Base-by-base conservation (phyloP, 2,329 filamentous ascomycete species). In the Cladosporium sp. region DNA sequence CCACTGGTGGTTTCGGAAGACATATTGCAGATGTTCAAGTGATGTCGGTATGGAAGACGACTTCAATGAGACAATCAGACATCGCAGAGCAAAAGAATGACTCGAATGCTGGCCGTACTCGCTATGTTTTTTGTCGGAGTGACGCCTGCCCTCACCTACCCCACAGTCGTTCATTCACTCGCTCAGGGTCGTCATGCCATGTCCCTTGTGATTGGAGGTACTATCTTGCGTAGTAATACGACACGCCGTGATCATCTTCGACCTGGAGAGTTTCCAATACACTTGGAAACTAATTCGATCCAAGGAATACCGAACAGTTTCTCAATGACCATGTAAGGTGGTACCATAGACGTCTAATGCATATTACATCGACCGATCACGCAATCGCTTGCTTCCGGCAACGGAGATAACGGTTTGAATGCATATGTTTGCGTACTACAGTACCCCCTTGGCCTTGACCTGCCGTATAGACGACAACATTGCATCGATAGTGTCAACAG, bases 91-190 rank as follows among this genome's bases (percentile, higher is more conserved):
- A 6, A 28, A 18, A 54, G 26, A 16, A 51, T 51, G 43, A 49
- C 36, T 60, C 39, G 39, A 51, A 36, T 43, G 13, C 43, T 54
- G 13, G 51, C 51, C 51, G 16, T 54, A 26, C 28, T 16, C 21
- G 58, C 18, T 32, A 48, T 30, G 21, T 60, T 60, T 60, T 60
- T 60, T 60, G 30, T 21, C 13, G 58, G 46, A 54, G 51, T 54
- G 51, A 54, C 51, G 51, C 51, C 51, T 54, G 51, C 51, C 28
- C 51, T 54, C 30, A 4, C 13, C 25, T 54, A 54, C 51, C 51
- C 51, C 51, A 32, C 51, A 54, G 26, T 54, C 30, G 21, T 21
- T 30, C 25, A 10, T 43, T 46, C 39, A 46, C 30, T 32, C 10
- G 10, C 21, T 46, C n/a, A 46, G 39, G 39, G 39, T 46, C 39